phyloP scores from a whole-genome alignment of 805 yeast genomes.

The Brettanomyces bruxellensis region DNA sequence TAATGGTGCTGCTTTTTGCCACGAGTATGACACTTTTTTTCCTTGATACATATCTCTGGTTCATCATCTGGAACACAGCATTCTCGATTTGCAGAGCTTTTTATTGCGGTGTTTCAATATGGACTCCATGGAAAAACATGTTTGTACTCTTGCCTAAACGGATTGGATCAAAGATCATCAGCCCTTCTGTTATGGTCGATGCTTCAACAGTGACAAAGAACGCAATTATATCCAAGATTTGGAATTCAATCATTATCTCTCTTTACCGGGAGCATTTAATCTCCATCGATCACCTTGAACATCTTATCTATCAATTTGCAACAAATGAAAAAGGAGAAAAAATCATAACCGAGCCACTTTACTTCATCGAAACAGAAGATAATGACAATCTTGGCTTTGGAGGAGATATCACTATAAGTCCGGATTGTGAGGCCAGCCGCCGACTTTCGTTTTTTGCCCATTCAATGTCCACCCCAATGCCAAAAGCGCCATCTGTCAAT shows the following conservation, averaged over 20 bases:
- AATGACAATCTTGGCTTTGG: conserved; percentile 33
- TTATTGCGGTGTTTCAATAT: conserved; percentile 68
- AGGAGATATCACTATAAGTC: conserved; percentile 42
- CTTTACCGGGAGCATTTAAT: conserved; percentile 77
- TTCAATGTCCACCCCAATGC: conserved; percentile 78
- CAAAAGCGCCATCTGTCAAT: conserved; percentile 55
- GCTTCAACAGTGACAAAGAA: conserved; percentile 34
- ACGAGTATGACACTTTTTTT: conserved; percentile 66
- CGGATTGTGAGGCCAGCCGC: conserved; percentile 70
- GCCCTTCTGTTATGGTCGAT: conserved; percentile 28
- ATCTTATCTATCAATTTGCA: conserved; percentile 47
- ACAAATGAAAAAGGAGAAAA: conserved; percentile 30
- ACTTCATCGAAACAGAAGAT: conserved; percentile 79
- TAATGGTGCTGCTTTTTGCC: conserved; percentile 42
- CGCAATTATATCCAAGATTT: conserved; percentile 54
- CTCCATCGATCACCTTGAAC: conserved; percentile 63
- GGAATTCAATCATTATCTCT: conserved; percentile 79
- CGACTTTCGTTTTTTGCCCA: conserved; percentile 86
- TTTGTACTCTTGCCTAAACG: conserved; percentile 71
- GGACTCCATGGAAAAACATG: conserved; percentile 86
- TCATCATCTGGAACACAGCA: conserved; percentile 67
- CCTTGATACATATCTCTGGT: conserved; percentile 80
- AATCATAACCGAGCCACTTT: conserved; percentile 58
- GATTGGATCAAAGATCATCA: conserved; percentile 60
- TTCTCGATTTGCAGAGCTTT: conserved; percentile 62